phyloP scores from a whole-genome alignment of 192 early-diverging fungal genomes.

The Backusella parvicylindrica region DNA sequence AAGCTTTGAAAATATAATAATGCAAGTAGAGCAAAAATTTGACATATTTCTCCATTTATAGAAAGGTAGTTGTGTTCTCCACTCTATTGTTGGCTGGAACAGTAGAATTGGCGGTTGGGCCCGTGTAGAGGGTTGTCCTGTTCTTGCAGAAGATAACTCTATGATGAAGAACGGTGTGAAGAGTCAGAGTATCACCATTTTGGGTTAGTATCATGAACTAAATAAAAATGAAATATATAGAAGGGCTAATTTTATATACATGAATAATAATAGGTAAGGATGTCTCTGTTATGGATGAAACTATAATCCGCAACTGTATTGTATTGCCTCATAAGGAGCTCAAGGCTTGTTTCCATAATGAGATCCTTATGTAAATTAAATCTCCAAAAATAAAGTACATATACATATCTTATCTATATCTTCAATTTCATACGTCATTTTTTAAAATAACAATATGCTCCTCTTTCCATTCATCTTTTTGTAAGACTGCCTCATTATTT shows the following conservation, averaged over 20 bases:
- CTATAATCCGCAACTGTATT: conserved; percentile 93
- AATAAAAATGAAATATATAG: not conserved
- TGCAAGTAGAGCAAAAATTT: not conserved
- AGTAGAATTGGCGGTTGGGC: conserved; percentile 91
- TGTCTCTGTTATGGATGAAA: conserved; percentile 90
- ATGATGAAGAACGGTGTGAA: conserved; percentile 86
- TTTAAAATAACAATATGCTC: no score
- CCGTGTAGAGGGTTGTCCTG: conserved; percentile 86
- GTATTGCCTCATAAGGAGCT: conserved; percentile 98
- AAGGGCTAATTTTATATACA: not conserved
- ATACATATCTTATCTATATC: not conserved
- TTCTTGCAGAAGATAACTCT: conserved; percentile 61
- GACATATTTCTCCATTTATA: conserved; percentile 32
- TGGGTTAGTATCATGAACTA: conserved; percentile 52
- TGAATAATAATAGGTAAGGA: conserved; percentile 57
- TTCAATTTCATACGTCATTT: no score
- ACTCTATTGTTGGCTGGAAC: conserved; percentile 93
- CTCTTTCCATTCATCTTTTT: no score
- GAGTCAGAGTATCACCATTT: conserved; percentile 86
- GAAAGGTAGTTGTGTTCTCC: conserved; percentile 82
- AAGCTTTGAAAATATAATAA: conserved; percentile 1
- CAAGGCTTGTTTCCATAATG: conserved; percentile 83
- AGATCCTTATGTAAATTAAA: conserved; percentile 85
- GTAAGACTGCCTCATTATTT: no score
- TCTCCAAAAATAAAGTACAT: not conserved